phyloP scores from a whole-genome alignment of 225 moss, liverwort and hornwort species.

The Bryoerythrophyllum caledonicum region DNA sequence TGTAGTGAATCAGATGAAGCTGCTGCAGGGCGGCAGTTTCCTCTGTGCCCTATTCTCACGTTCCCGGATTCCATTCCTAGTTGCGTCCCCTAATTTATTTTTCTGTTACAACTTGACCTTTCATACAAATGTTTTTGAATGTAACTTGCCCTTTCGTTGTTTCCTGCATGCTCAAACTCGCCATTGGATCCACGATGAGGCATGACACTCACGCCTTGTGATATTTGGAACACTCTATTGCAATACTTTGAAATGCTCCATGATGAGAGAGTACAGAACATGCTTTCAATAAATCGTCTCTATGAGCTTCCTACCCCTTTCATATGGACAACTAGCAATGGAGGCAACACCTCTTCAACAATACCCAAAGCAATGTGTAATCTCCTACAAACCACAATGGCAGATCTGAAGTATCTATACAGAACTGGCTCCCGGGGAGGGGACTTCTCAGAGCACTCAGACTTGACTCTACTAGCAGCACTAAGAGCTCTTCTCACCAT shows the following conservation, averaged over 20 bases:
- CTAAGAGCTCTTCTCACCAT: background rate
- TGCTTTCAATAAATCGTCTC: background rate
- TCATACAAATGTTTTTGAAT: background rate
- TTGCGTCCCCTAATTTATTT: background rate
- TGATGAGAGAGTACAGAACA: background rate
- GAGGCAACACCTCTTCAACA: background rate
- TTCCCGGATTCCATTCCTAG: background rate
- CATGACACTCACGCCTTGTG: background rate
- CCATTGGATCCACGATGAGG: background rate
- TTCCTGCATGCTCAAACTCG: background rate
- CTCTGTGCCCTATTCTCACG: constrained; percentile 7
- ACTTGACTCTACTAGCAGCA: background rate
- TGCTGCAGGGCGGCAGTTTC: constrained; percentile 18
- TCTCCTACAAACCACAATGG: background rate
- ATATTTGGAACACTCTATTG: background rate
- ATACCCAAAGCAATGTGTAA: background rate
- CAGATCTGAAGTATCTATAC: constrained; percentile 4
- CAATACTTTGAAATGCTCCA: background rate
- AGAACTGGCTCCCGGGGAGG: background rate
- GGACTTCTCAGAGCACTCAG: background rate
- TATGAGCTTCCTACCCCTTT: background rate
- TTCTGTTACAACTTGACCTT: background rate
- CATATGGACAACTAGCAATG: background rate
- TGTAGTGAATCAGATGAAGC: constrained; percentile 22
- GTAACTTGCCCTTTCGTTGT: background rate